Percentiles rank a stretch among this genome's conserved stretches.
phyloP scores from a whole-genome alignment of 768 basidiomycete species.

The Russula foetens region DNA sequence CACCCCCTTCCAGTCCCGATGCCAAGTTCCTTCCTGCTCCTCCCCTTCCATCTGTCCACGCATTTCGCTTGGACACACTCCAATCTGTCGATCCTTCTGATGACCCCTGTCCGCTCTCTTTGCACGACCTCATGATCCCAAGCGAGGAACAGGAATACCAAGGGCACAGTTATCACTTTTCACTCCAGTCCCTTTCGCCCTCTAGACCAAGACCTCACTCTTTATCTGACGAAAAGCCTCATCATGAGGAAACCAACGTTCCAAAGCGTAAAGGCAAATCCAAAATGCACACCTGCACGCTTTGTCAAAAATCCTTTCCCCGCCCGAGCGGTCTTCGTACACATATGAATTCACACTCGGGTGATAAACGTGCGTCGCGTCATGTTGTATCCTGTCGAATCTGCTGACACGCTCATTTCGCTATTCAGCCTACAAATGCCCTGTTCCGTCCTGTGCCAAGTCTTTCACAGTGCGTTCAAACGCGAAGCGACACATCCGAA shows the following conservation, averaged over 20 bases:
- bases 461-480: slow-evolving; percentile 74
- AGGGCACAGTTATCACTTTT: slow-evolving; percentile 18
- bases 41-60: slow-evolving; percentile 13
- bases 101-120: slow-evolving; percentile 20
- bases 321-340: slow-evolving; percentile 36
- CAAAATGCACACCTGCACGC: slow-evolving; percentile 34
- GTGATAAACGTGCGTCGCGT: slow-evolving; percentile 32
- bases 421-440: slow-evolving; percentile 39
- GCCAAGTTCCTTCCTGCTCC: not conserved
- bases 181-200: slow-evolving; percentile 5
- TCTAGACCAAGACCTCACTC: not conserved
- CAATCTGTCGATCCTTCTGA: slow-evolving; percentile 17
- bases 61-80: slow-evolving; percentile 15
- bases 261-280: slow-evolving; percentile 25
- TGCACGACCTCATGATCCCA: slow-evolving; percentile 16
- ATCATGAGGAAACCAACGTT: not conserved
- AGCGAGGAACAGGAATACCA: slow-evolving; percentile 17
- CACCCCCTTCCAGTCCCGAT: slow-evolving; percentile 11
- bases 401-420: not conserved
- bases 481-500: slow-evolving; percentile 69
- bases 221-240: not conserved
- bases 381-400: not conserved
- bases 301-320: slow-evolving; percentile 33
- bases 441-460: slow-evolving; percentile 50
- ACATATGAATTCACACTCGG: slow-evolving; percentile 39